Evolutionary conservation across 495 filamentous ascomycete genomes (phyloP), one percentile per base, ranked within the genome.

Genomic region (Bacidia rubella): DNA sequence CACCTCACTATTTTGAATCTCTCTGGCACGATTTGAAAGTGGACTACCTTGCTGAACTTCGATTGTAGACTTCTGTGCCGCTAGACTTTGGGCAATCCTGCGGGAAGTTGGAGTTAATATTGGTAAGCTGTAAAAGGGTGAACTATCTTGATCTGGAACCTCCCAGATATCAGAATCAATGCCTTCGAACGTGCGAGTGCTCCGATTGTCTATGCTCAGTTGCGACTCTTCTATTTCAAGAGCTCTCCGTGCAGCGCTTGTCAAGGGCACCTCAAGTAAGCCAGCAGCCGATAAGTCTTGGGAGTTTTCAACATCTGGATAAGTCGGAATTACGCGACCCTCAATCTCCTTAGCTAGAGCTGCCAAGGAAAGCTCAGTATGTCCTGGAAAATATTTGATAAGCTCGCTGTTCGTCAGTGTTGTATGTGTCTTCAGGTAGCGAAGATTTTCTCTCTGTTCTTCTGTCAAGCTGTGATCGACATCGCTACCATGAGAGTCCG

Each of bases 371-470:
- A 49, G 29, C 22, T 20, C 11, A 12, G 5, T 42, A 23, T 48
- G 20, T 11, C 38, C 42, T 23, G 55, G 55, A 41, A 57, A 55
- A 29, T 50, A 49, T 12, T 38, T n/a, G 22, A 25, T 23, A 23
- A 55, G 27, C 20, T 57, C 44, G 2, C n/a, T 12, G 29, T 7
- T 35, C 15, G 21, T 4, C 23, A 53, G 15, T 19, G 21, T 22
- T 4, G 42, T 55, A 19, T 44, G 38, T 11, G 20, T 20, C 32
- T 52, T 54, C 2, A 55, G 21, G 22, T 50, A 27, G 19, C 48
- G 24, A 19, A 58, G 20, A 10, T n/a, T 21, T 17, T 55, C 20
- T 21, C 58, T 43, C 22, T 60, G 51, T 27, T 45, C 26, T 4
- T 9, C 9, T 21, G 52, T 49, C 58, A 51, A 58, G n/a, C 5